Base-by-base conservation (phyloP, 2,329 filamentous ascomycete species). In the Graphilbum fragrans region DNA sequence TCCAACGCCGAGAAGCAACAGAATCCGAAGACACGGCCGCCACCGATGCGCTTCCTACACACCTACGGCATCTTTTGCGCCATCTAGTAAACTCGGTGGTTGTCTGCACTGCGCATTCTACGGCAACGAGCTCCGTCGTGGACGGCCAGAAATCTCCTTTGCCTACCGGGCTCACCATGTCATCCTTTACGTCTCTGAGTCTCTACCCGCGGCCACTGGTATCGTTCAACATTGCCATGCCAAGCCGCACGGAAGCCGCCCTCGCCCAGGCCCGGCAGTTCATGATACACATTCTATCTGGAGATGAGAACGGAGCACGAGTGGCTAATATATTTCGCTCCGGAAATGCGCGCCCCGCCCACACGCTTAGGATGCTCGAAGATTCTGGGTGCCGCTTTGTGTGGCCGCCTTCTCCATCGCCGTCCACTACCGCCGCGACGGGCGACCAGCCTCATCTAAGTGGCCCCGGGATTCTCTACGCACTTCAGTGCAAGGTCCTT, bases 191-290 rank as follows among this genome's bases (percentile, higher is more conserved):
- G 3, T 74, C 71, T 0, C 56, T 78, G 21, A 65, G 69, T 16
- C 60, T 77, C 17, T 49, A 53, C n/a, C 72, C 72, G 0, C 61
- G 57, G 21, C 72, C 72, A 1, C 58, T 71, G 11, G 56, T 78
- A 7, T 68, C 66, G 1, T 77, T 78, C 61, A 77, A 77, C 57
- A 63, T 77, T 38, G 64, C 65, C 20, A 62, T 67, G 22, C 73
- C 73, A 18, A 75, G 70, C 52, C 65, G 69, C 12, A 77, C 73
- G 12, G 60, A 73, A 20, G 63, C 70, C 43, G 72, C 72, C 9
- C 63, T 78, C 19, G 46, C 52, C 51, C 14, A 65, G 59, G n/a
- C 43, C 35, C 49, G 63, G 1, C 51, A 50, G 14, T 77, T 77
- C 53, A 75, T 75, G 43, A 62, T 77, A 14, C 74, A 78, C 45